These are phyloP conservation scores for Symbiodinium pilosum DNA, from an alignment of 73 alveolate species.

Conservation along the genomic window DNA sequence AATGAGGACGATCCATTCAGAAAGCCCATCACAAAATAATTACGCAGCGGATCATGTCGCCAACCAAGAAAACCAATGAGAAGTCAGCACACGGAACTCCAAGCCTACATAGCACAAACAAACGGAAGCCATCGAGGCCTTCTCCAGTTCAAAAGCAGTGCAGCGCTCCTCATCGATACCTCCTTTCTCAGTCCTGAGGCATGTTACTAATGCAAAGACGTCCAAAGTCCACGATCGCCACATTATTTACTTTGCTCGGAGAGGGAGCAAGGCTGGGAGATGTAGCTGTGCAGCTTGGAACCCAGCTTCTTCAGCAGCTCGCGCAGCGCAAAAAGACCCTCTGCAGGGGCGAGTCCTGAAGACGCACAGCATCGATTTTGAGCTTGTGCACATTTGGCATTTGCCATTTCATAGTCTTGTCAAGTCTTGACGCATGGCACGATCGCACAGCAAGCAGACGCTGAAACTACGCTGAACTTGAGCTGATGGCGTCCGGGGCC, in stretches of 20 bases:
- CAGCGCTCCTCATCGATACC: slow-evolving; percentile 81
- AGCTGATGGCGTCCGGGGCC: slow-evolving; percentile 38
- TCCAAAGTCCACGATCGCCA: neutral
- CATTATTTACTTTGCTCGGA: too few relatives aligned
- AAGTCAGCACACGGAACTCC: too few relatives aligned
- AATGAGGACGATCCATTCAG: too few relatives aligned
- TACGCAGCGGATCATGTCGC: too few relatives aligned
- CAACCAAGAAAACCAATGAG: too few relatives aligned
- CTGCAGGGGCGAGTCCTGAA: slow-evolving; percentile 71
- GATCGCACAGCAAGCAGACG: neutral
- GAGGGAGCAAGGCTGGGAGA: neutral
- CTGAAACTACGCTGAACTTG: neutral
- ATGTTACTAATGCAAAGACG: neutral
- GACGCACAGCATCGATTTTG: neutral
- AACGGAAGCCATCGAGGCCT: too few relatives aligned
- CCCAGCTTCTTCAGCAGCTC: slow-evolving; percentile 76
- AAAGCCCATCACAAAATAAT: too few relatives aligned
- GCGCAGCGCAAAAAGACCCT: slow-evolving; percentile 67
- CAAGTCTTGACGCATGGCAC: too few relatives aligned
- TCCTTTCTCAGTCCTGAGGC: slow-evolving; percentile 87
- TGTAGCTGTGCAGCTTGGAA: neutral
- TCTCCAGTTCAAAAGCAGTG: slow-evolving; percentile 70
- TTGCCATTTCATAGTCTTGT: too few relatives aligned
- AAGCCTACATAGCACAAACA: too few relatives aligned
- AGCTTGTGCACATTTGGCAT: too few relatives aligned